phyloP scores from a whole-genome alignment of 495 filamentous ascomycete species.

The Cladorrhinum samala region DNA sequence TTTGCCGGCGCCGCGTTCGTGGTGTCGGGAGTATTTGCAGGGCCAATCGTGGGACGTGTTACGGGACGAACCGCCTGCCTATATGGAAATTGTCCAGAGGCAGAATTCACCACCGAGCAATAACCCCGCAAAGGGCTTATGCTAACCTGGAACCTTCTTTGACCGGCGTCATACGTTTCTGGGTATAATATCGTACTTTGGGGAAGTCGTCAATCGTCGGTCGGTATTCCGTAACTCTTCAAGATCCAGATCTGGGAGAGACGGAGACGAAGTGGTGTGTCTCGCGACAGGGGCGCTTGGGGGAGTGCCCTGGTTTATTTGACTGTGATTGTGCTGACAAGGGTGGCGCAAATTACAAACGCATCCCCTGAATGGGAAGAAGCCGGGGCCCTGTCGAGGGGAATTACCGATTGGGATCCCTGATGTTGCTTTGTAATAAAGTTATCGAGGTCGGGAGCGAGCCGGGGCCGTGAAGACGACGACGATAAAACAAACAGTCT shows the following conservation, averaged over 20 bases:
- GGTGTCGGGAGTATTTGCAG: conserved; percentile 2
- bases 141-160: conserved; percentile 12
- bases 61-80: conserved; percentile 14
- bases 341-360: conserved; percentile 35
- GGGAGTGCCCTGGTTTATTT: conserved; percentile 33
- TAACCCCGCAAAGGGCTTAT: conserved; percentile 26
- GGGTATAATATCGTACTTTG: conserved; percentile 6
- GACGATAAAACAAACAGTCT: not conserved
- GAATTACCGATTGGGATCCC: conserved; percentile 10
- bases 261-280: conserved; percentile 13
- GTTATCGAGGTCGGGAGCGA: conserved; percentile 1
- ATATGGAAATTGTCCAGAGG: conserved; percentile 12
- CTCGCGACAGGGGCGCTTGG: conserved; percentile 10
- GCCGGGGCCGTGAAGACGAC: not conserved
- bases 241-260: not conserved
- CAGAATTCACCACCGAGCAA: conserved; percentile 14
- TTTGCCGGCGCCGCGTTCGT: not conserved
- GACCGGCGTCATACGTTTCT: conserved; percentile 24
- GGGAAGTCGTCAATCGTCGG: conserved; percentile 20
- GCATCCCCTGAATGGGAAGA: conserved; percentile 25
- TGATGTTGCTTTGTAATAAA: conserved; percentile 9
- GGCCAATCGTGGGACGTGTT: conserved; percentile 7
- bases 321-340: conserved; percentile 33
- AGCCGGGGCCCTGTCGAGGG: not conserved
- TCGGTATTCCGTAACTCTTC: conserved; percentile 19